These are phyloP conservation scores for Bacidia rubella DNA, from an alignment of 495 filamentous ascomycete species.

Conservation along the genomic window DNA sequence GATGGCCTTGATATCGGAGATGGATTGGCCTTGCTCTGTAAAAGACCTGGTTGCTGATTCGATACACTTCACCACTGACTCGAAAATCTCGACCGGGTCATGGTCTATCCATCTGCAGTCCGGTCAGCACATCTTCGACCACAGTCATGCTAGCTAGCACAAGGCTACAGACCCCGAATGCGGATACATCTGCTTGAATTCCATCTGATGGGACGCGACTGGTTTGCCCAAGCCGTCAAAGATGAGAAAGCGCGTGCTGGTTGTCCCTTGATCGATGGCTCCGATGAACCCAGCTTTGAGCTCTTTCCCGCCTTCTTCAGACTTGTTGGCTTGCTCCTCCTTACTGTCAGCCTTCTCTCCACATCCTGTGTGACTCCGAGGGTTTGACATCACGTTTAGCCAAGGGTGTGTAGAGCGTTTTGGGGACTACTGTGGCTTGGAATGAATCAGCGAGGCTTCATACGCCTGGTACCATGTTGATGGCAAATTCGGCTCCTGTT, in stretches of 20 bases:
- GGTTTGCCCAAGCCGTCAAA: slow-evolving; percentile 72
- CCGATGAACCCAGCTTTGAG: slow-evolving; percentile 39
- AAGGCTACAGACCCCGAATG: slow-evolving; percentile 61
- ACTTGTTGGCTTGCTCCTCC: not conserved
- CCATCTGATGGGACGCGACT: slow-evolving; percentile 77
- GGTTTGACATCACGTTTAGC: not conserved
- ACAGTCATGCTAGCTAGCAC: not conserved
- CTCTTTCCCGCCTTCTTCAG: not conserved
- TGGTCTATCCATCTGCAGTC: slow-evolving; percentile 84
- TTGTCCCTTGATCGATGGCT: slow-evolving; percentile 85
- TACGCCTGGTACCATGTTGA: too few species aligned
- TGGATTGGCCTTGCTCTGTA: slow-evolving; percentile 52
- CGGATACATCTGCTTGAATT: slow-evolving; percentile 81
- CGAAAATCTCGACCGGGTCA: slow-evolving; percentile 66
- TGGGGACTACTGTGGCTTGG: too few species aligned
- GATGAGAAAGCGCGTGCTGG: slow-evolving; percentile 83
- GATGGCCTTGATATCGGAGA: slow-evolving; percentile 65
- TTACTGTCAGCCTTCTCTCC: not conserved
- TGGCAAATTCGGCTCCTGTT: too few species aligned
- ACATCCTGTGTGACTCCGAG: not conserved
- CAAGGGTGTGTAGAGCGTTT: not conserved
- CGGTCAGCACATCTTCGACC: slow-evolving; percentile 5
- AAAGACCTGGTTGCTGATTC: slow-evolving; percentile 67
- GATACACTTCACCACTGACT: slow-evolving; percentile 73
- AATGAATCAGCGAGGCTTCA: too few species aligned